Conservation (phyloP, 495 filamentous ascomycete species). For the Xeromyces bisporus region DNA sequence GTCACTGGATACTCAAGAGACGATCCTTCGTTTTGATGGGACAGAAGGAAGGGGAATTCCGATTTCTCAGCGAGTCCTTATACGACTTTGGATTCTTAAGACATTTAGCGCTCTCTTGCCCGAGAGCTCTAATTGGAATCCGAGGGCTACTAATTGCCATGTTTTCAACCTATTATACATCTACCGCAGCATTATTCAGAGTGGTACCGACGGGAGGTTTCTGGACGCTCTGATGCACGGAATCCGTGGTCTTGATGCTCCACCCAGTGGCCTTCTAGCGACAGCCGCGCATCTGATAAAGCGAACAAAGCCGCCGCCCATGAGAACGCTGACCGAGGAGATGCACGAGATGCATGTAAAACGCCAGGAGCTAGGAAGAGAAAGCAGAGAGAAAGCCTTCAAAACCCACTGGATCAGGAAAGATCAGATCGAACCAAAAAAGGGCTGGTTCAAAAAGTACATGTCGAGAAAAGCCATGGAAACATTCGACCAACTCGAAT, state of each 20-base stretch:
- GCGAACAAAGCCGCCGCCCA: no score
- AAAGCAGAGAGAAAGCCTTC: no score
- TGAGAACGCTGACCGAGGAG: no score
- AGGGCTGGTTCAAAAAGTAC: no score
- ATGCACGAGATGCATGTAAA: no score
- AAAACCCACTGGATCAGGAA: no score
- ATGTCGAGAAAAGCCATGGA: no score
- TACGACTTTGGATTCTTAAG: constrained; percentile 24
- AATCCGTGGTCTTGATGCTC: constrained; percentile 18
- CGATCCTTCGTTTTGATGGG: no score
- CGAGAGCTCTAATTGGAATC: constrained; percentile 10
- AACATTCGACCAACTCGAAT: constrained; percentile 17
- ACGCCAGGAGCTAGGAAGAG: no score
- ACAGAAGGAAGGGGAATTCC: no score
- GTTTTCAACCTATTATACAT: constrained; percentile 15
- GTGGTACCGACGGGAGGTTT: constrained; percentile 8
- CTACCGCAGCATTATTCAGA: constrained; percentile 9
- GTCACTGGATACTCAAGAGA: no score
- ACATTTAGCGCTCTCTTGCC: constrained; percentile 11
- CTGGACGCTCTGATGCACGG: constrained; percentile 14
- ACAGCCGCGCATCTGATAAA: constrained; percentile 14
- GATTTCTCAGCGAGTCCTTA: constrained; percentile 15
- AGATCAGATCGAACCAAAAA: no score
- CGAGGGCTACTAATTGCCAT: constrained; percentile 9
- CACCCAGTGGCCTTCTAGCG: constrained; percentile 16